Percentiles rank a stretch among this genome's conserved stretches.
Conservation (phyloP, 1,284 basidiomycete species). For the Ceratobasidium sp. region DNA sequence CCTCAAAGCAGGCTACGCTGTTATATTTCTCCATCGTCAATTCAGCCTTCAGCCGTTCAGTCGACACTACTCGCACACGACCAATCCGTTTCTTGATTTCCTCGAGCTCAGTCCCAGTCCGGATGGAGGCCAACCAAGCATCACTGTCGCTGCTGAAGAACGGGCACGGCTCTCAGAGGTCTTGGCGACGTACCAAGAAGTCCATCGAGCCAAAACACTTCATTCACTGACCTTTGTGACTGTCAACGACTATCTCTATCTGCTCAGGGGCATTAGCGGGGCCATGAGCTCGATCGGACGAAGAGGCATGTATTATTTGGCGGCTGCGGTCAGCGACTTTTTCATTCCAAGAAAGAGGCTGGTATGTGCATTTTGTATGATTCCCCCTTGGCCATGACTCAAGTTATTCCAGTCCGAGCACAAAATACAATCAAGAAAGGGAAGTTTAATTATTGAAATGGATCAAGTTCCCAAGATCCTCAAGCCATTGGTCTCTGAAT, state of each 20-base stretch:
- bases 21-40: slow-evolving; percentile 97
- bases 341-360: slow-evolving; percentile 91
- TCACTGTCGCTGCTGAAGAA: slow-evolving; percentile 73
- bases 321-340: slow-evolving; percentile 97
- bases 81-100: slow-evolving; percentile 96
- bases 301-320: slow-evolving; percentile 91
- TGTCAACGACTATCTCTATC: slow-evolving; percentile 95
- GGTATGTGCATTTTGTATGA: slow-evolving; percentile 56
- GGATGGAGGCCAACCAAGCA: slow-evolving; percentile 51
- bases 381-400: neutral
- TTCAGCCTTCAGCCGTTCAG: slow-evolving; percentile 98
- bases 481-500: slow-evolving; percentile 90
- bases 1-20: slow-evolving; percentile 90
- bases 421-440: slow-evolving; percentile 97
- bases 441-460: slow-evolving; percentile 94
- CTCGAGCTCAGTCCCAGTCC: slow-evolving; percentile 58
- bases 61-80: slow-evolving; percentile 95
- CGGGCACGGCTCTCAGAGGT: slow-evolving; percentile 71
- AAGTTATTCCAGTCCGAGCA: slow-evolving; percentile 77
- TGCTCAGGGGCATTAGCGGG: slow-evolving; percentile 77
- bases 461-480: slow-evolving; percentile 98
- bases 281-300: slow-evolving; percentile 73
- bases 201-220: slow-evolving; percentile 74
- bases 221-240: slow-evolving; percentile 92
- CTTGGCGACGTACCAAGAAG: slow-evolving; percentile 81